Base-by-base conservation (phyloP, 345 rosid species). In the Corchorus olitorius region DNA sequence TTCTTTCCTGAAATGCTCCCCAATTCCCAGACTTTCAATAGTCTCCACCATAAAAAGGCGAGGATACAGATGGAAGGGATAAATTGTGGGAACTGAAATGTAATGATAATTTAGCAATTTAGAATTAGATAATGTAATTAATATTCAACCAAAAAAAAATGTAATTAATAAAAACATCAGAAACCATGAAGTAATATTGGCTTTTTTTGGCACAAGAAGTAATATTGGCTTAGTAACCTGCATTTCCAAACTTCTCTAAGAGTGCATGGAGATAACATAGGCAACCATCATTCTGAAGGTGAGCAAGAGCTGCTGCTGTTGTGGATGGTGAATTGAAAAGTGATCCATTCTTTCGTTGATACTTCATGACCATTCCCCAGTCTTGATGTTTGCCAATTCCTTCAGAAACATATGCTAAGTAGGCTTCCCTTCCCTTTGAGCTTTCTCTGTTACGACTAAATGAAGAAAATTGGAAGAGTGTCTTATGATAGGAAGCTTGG, bases 321-420 rank as follows among this genome's bases (percentile, higher is more conserved):
- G 97, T 68, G 19, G 98, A 88, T 68, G 98, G 98, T 75, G 97
- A 94, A 82, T 94, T 85, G 73, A 88, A 94, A 77, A 94, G 65
- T 3, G 97, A 94, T 0, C 98, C 98, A 20, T 93, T 87, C 81
- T 81, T 86, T 70, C 89, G 85, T 78, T 93, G 94, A 81, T 88
- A 88, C 73, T 88, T 91, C 82, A 84, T 84, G 59, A 88, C 79
- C 86, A 77, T 78, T 80, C 86, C 89, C 97, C 94, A 90, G 72
- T 91, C 87, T 68, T 84, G 88, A 7, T 75, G 43, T 34, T 81
- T 82, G 20, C 88, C 84, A 74, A 87, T 84, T 79, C 95, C 98
- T 83, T 94, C 97, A 7, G 90, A 86, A 79, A 89, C 82, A 77
- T 88, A 95, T 19, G 86, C 88, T 49, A 89, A 65, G 79, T 91